Evolutionary conservation across 805 yeast species (phyloP).

Genomic region (Brettanomyces anomalus): DNA sequence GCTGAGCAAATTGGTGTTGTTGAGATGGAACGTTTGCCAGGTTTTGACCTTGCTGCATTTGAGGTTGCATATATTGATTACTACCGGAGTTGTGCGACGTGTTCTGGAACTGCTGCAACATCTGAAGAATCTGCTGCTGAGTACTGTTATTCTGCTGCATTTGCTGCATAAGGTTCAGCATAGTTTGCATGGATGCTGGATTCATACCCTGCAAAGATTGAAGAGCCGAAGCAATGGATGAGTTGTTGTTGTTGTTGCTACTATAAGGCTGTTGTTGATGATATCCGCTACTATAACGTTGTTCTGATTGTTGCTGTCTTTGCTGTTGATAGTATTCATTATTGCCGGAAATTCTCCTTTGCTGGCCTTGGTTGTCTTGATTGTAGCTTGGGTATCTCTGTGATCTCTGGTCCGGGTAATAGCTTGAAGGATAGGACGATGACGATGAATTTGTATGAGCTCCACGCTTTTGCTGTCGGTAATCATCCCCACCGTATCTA

Average conservation of each 20-base stretch:
- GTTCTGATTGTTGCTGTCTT: no score
- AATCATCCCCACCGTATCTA: neutral
- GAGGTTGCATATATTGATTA: slow-evolving; percentile 1
- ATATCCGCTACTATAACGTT: no score
- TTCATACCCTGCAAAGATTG: slow-evolving; percentile 9
- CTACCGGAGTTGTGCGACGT: neutral
- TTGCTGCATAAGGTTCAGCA: slow-evolving; percentile 23
- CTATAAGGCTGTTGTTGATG: no score
- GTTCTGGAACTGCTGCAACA: slow-evolving; percentile 3
- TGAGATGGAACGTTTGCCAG: neutral
- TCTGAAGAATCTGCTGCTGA: slow-evolving; percentile 10
- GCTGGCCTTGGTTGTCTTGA: no score
- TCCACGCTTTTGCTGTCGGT: neutral
- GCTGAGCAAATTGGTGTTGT: no score
- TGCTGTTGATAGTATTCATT: no score
- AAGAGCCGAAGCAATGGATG: neutral
- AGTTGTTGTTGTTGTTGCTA: no score
- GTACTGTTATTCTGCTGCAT: slow-evolving; percentile 13
- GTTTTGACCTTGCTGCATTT: slow-evolving; percentile 6
- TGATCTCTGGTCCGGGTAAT: neutral
- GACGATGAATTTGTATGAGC: no score
- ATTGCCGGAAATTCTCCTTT: no score
- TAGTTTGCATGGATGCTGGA: slow-evolving; percentile 25
- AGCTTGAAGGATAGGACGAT: neutral
- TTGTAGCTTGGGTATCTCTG: no score